Percentiles rank a stretch among this genome's conserved stretches.
Evolutionary conservation across 805 yeast genomes (phyloP).

Genomic region (Candida hungchunana): DNA sequence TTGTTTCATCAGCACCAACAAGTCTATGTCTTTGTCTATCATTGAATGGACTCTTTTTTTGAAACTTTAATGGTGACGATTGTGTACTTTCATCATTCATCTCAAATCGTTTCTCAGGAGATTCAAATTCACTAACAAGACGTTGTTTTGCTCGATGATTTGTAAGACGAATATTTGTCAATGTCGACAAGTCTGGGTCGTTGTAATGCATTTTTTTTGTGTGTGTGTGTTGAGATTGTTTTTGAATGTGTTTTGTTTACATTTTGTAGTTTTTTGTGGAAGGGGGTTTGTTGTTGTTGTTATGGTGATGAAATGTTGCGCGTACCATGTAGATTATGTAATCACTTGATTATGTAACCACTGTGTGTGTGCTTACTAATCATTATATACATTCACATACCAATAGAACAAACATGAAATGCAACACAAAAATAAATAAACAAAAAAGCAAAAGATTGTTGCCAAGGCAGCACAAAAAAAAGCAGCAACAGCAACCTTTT

Average conservation of each 20-base stretch:
- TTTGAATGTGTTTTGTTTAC: background rate
- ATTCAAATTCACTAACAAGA: slow-evolving; percentile 4
- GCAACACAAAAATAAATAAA: no score
- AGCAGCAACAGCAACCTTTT: no score
- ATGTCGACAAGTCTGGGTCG: slow-evolving; percentile 21
- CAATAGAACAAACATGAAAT: no score
- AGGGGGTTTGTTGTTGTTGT: no score
- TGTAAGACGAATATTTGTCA: slow-evolving; percentile 19
- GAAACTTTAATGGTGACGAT: slow-evolving; percentile 11
- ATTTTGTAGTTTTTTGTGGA: no score
- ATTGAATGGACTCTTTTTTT: slow-evolving; percentile 3
- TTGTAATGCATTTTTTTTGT: background rate
- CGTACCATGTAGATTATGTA: no score
- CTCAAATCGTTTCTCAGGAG: background rate
- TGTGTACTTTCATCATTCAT: slow-evolving; percentile 7
- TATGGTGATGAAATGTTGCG: no score
- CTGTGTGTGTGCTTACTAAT: no score
- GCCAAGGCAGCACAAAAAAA: no score
- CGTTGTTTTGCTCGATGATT: slow-evolving; percentile 19
- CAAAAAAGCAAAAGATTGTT: no score
- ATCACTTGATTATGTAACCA: no score
- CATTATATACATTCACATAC: no score
- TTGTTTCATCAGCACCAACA: slow-evolving; percentile 10
- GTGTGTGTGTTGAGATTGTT: background rate
- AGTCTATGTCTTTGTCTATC: slow-evolving; percentile 1